Evolutionary conservation across 2,329 filamentous ascomycete genomes (phyloP).

Genomic region (Fusarium irregulare): DNA sequence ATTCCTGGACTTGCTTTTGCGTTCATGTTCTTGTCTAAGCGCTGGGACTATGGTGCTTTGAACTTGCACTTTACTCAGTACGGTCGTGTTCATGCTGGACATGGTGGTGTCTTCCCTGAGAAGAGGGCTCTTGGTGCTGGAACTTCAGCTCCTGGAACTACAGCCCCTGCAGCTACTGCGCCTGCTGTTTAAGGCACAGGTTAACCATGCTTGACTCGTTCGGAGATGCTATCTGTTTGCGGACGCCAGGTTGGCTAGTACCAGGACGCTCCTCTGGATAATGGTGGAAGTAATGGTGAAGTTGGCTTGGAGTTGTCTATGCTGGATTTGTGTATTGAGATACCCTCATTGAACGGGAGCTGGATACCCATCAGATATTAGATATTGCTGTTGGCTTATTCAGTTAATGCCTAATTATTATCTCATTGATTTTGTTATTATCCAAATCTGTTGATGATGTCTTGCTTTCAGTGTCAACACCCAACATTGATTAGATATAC

Average conservation of each 20-base stretch:
- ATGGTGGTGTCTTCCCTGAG: conserved; percentile 60
- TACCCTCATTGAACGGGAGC: conserved; percentile 41
- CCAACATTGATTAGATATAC: background rate
- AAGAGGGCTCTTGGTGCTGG: conserved; percentile 49
- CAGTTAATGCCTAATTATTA: conserved; percentile 30
- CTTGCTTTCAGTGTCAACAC: background rate
- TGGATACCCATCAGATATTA: conserved; percentile 24
- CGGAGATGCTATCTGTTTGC: too few relatives aligned
- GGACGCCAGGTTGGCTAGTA: background rate
- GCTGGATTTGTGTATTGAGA: conserved; percentile 21
- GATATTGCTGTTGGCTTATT: background rate
- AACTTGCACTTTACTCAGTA: conserved; percentile 67
- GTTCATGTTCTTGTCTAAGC: conserved; percentile 57
- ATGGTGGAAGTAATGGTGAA: background rate
- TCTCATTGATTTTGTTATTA: background rate
- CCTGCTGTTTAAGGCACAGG: conserved; percentile 19
- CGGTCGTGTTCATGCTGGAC: conserved; percentile 58
- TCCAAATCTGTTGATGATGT: background rate
- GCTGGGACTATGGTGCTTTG: conserved; percentile 64
- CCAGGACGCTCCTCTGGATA: background rate
- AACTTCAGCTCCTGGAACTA: conserved; percentile 12
- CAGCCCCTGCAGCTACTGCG: conserved; percentile 19
- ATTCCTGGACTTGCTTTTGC: conserved; percentile 57
- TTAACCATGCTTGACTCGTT: background rate
- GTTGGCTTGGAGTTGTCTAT: background rate